Evolutionary conservation across 768 basidiomycete species (phyloP).

Genomic region (Lactarius indigo): DNA sequence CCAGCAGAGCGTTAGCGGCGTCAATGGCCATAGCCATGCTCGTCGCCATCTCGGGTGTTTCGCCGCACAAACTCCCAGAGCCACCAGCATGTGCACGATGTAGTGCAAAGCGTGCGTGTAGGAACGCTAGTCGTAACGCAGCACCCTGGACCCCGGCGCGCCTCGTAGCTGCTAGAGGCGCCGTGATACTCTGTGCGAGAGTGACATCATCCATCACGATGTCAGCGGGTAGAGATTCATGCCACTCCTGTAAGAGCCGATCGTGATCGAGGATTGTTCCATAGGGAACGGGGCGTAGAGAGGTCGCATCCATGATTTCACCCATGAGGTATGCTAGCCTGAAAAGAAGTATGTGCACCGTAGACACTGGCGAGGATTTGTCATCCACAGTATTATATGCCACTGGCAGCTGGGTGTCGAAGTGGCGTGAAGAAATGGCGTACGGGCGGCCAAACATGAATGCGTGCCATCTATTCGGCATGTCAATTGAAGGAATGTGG

Average conservation of each 20-base stretch:
- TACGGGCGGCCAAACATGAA: conserved; percentile 83
- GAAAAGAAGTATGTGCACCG: conserved; percentile 75
- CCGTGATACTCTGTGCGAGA: conserved; percentile 68
- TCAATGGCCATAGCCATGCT: conserved; percentile 72
- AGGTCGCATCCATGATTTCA: conserved; percentile 82
- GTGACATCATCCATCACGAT: conserved; percentile 74
- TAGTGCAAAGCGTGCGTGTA: conserved; percentile 81
- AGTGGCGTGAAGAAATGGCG: conserved; percentile 74
- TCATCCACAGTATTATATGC: conserved; percentile 62
- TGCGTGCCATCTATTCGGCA: conserved; percentile 67
- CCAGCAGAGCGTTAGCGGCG: conserved; percentile 74
- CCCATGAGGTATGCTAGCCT: conserved; percentile 74
- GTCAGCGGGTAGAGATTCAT: conserved; percentile 70
- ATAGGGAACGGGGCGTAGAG: conserved; percentile 68
- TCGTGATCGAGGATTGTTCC: conserved; percentile 72
- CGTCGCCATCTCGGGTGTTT: conserved; percentile 27
- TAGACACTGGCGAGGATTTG: conserved; percentile 59
- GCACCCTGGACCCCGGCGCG: conserved; percentile 78
- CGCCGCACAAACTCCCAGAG: conserved; percentile 19
- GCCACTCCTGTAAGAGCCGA: conserved; percentile 66
- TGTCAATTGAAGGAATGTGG: conserved; percentile 17
- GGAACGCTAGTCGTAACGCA: conserved; percentile 71
- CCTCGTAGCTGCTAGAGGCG: conserved; percentile 52
- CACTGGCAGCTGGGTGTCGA: conserved; percentile 75
- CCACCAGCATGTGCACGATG: conserved; percentile 70